Evolutionary conservation across 2,329 filamentous ascomycete genomes (phyloP).

Genomic region (Epichloe amarillans): DNA sequence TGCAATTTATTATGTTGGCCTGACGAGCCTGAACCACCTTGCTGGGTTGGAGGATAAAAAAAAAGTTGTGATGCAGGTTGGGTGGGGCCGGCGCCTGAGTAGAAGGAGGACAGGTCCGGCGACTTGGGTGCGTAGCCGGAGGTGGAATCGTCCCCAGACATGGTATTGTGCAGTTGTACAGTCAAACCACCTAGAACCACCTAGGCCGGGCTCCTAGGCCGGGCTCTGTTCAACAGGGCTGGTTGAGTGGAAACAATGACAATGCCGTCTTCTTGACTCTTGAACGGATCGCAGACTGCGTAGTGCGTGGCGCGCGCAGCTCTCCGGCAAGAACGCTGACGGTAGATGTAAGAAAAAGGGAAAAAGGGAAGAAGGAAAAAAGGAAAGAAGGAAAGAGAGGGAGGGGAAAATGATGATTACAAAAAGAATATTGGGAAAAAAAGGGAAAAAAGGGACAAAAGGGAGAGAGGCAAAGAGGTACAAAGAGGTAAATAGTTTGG

Average conservation of each 20-base stretch:
- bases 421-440: no score
- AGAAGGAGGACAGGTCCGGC: conserved; percentile 46
- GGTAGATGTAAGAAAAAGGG: background rate
- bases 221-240: background rate
- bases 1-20: conserved; percentile 24
- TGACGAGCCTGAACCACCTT: background rate
- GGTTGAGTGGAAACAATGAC: background rate
- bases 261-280: background rate
- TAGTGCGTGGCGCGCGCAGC: background rate
- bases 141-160: conserved; percentile 32
- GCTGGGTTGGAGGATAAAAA: conserved; percentile 4
- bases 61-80: conserved; percentile 9
- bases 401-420: no score
- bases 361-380: no score
- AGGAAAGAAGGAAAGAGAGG: no score
- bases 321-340: background rate
- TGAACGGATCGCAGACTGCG: background rate
- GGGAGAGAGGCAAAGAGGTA: no score
- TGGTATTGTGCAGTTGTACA: conserved; percentile 14
- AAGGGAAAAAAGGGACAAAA: no score
- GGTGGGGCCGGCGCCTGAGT: conserved; percentile 22
- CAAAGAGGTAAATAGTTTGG: no score
- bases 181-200: no score
- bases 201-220: no score
- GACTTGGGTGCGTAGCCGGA: conserved; percentile 41